Evolutionary conservation across 345 rosid species (phyloP).

Genomic region (Nephelium lappaceum): DNA sequence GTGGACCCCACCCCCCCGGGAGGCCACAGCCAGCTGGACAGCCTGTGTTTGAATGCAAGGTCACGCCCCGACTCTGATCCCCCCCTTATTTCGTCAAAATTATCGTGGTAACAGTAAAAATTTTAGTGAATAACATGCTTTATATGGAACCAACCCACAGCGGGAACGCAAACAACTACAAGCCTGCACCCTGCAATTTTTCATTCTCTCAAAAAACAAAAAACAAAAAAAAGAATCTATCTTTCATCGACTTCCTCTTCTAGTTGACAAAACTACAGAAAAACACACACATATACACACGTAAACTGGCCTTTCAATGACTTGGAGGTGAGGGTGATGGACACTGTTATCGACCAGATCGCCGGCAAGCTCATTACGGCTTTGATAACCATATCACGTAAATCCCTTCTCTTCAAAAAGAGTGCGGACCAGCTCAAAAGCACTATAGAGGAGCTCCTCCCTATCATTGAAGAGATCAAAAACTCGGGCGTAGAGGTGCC

Average conservation of each 20-base stretch:
- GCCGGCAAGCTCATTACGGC: slow-evolving; percentile 56
- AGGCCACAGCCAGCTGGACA: too few species aligned
- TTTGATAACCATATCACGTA: slow-evolving; percentile 39
- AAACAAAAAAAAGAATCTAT: neutral
- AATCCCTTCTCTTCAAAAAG: slow-evolving; percentile 45
- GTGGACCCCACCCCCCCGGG: too few species aligned
- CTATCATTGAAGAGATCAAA: slow-evolving; percentile 66
- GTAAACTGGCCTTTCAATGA: neutral
- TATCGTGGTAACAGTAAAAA: too few species aligned
- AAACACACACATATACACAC: neutral
- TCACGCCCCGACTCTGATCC: too few species aligned
- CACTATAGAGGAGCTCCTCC: slow-evolving; percentile 38
- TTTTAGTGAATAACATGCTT: too few species aligned
- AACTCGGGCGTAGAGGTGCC: slow-evolving; percentile 83
- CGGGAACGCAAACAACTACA: neutral
- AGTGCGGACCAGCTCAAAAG: slow-evolving; percentile 43
- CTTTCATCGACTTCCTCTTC: neutral
- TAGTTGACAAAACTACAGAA: neutral
- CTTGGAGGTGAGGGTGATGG: slow-evolving; percentile 67
- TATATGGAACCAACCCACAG: neutral
- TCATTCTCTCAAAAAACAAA: neutral
- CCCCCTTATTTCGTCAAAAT: too few species aligned
- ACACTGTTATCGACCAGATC: slow-evolving; percentile 69
- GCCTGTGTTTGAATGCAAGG: too few species aligned
- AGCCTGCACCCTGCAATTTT: neutral